Evolutionary conservation across 179 eudicot genomes (phyloP).

Genomic region (Carnegiea gigantea): DNA sequence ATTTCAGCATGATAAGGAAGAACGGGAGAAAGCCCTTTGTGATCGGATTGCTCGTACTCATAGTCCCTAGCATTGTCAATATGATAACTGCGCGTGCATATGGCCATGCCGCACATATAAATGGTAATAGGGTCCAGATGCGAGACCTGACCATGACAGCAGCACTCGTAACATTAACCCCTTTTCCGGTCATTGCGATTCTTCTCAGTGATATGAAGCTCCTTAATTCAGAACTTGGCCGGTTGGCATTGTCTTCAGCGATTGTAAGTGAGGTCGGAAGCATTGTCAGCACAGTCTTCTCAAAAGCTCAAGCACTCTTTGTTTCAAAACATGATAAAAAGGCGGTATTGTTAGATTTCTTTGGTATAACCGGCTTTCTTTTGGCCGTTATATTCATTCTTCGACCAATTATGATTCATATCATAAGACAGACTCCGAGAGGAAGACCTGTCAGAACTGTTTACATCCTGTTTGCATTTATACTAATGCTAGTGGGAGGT

Average conservation of each 20-base stretch:
- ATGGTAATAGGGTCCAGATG: background rate
- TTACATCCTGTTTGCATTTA: constrained; percentile 28
- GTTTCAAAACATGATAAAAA: background rate
- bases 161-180: constrained; percentile 15
- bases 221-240: background rate
- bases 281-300: background rate
- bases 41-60: constrained; percentile 26
- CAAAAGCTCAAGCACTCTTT: background rate
- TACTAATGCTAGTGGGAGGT: constrained; percentile 34
- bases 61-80: background rate
- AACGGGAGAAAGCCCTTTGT: constrained; percentile 31
- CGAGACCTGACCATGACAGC: background rate
- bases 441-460: constrained; percentile 38
- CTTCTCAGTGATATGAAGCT: constrained; percentile 12
- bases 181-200: constrained; percentile 44
- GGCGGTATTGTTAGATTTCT: background rate
- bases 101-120: background rate
- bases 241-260: background rate
- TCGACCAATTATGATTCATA: constrained; percentile 36
- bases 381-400: background rate
- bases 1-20: constrained; percentile 23
- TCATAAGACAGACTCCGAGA: constrained; percentile 38
- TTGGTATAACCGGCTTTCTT: background rate
- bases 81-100: background rate
- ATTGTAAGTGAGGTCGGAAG: background rate